Base-by-base conservation (phyloP, 2,329 filamentous ascomycete species). In the Penicillium sp. region DNA sequence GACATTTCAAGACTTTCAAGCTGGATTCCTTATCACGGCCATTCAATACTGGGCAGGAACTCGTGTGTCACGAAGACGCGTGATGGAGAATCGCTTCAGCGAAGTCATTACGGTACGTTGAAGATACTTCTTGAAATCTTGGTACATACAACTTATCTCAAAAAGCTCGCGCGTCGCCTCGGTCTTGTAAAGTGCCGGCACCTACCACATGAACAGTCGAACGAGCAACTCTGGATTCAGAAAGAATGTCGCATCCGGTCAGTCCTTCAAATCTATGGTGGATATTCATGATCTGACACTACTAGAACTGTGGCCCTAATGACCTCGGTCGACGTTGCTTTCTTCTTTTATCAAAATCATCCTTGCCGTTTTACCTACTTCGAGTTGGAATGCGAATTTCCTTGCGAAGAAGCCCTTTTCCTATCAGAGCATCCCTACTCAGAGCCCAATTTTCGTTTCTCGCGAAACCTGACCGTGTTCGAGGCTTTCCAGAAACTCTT, bases 21-120 rank as follows among this genome's bases (percentile, higher is more conserved):
- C 66, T 6, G 67, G 64, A 1, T 62, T 66, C 35, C 42, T 70
- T 32, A 67, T 69, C 36, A 52, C 64, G 0, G 47, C 65, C 32
- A 55, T 59, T 1, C 68, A 71, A 38, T 70, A 70, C 41, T 70
- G 68, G 68, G 60, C 63, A 3, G 68, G 68, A 4, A 61, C 52
- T 34, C 57, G 48, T 4, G 41, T 55, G 4, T 59, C 66, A 2
- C 60, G 62, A 20, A 65, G 63, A 44, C 59, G 68, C 6, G 64
- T 59, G 2, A 64, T 69, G 58, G 67, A 70, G 44, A 60, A 51
- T 28, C 60, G 66, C n/a, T 68, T 70, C 34, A 60, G 60, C 35
- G 60, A 66, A 34, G 52, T 70, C 9, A 51, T 70, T 29, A 66
- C 65, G 49, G 66, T 67, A 51, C 37, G 50, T 22, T 29, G 28